Base-by-base conservation (phyloP, 768 basidiomycete genomes). In the Brasilioporus rufonigricans region DNA sequence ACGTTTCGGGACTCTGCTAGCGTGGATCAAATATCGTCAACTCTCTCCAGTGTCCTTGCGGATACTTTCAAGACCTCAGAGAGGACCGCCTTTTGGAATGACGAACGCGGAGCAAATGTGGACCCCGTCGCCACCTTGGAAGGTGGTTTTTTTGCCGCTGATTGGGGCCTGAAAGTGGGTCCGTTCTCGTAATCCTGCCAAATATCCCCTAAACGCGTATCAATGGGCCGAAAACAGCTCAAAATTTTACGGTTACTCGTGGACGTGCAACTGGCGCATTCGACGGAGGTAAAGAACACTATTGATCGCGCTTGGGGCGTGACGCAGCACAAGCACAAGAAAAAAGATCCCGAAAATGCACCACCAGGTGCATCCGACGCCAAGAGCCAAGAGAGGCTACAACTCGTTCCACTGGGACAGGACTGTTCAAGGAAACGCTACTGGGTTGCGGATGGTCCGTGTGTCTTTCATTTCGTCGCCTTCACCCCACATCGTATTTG, bases 381-480 rank as follows among this genome's bases (percentile, higher is more conserved):
- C n/a, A 76, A 77, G 56, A 88, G 84, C 64, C 83, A 80, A 65
- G 83, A 85, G 61, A 79, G 73, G 40, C 73, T 93, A 47, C 81
- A 83, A 55, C 74, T 89, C 44, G 59, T 80, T 52, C 91, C 92
- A 18, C 67, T 93, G 24, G 92, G 92, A 41, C 89, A 91, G 65
- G 92, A 94, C 68, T 71, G 68, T 48, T 77, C 80, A 48, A 82
- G 88, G 61, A 89, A 82, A 71, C 87, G 92, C 48, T 94, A 85
- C 72, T 94, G 92, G 92, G 73, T 87, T 61, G 81, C 81, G 68
- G 92, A 93, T 83, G 89, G 91, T 94, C 77, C 80, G 91, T 91
- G 77, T 77, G 68, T 74, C 59, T 59, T 67, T 71, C 61, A 71
- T 71, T 65, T 71, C 64, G 46, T 61, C 52, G 61, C 68, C 59